These are phyloP conservation scores for Leavenworthia alabamica DNA, from an alignment of 345 rosid genomes.

Conservation along the genomic window DNA sequence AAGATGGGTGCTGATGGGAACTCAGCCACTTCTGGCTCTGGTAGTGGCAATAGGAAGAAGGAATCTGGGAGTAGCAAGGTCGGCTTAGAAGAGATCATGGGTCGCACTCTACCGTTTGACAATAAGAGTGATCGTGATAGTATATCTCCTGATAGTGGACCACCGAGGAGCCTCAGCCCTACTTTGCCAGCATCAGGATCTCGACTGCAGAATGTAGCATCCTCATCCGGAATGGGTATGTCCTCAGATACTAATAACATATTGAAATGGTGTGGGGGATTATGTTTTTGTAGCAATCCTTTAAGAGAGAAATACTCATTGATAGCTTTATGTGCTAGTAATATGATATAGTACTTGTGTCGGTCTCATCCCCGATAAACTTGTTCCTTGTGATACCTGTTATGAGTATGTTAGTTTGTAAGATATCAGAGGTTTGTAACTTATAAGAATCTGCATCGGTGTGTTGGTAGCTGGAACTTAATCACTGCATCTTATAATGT, in stretches of 20 bases:
- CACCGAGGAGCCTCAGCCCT: slow-evolving; percentile 56
- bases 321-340: slow-evolving; percentile 4
- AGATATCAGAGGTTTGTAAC: background rate
- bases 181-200: slow-evolving; percentile 44
- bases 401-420: slow-evolving; percentile 7
- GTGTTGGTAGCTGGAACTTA: background rate
- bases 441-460: too few relatives aligned
- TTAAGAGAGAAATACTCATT: background rate
- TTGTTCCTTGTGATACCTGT: background rate
- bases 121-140: slow-evolving; percentile 39
- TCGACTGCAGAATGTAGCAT: slow-evolving; percentile 53
- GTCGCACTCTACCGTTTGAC: too few relatives aligned
- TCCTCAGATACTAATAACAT: background rate
- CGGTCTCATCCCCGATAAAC: background rate
- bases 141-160: slow-evolving; percentile 44
- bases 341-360: background rate
- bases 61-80: slow-evolving; percentile 42
- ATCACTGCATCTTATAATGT: background rate
- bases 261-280: background rate
- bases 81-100: slow-evolving; percentile 40
- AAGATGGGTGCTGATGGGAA: slow-evolving; percentile 42
- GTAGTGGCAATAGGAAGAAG: slow-evolving; percentile 46
- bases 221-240: slow-evolving; percentile 59
- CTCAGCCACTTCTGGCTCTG: slow-evolving; percentile 34
- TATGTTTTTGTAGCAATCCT: background rate